phyloP scores from a whole-genome alignment of 2,329 filamentous ascomycete genomes.

The Alternaria viburni region DNA sequence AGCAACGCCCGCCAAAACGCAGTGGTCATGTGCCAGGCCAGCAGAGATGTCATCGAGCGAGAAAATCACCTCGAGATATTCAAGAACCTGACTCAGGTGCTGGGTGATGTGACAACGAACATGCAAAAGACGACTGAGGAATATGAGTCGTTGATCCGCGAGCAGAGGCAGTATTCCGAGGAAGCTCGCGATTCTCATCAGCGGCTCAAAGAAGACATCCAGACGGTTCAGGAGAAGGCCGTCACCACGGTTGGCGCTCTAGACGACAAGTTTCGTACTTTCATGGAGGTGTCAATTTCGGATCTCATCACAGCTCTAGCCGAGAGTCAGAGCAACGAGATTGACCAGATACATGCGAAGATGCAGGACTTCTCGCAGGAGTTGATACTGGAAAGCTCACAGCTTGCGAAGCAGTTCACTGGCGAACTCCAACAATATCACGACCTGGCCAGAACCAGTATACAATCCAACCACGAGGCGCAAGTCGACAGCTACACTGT shows the following conservation, averaged over 20 bases:
- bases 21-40: slow-evolving; percentile 66
- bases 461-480: slow-evolving; percentile 24
- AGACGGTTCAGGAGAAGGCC: slow-evolving; percentile 27
- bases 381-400: slow-evolving; percentile 24
- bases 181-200: slow-evolving; percentile 28
- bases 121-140: slow-evolving; percentile 32
- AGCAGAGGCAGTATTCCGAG: slow-evolving; percentile 33
- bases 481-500: slow-evolving; percentile 24
- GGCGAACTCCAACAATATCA: slow-evolving; percentile 24
- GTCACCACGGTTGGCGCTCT: slow-evolving; percentile 22
- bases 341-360: slow-evolving; percentile 17
- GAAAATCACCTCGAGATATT: slow-evolving; percentile 49
- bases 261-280: slow-evolving; percentile 26
- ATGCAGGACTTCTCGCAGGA: slow-evolving; percentile 31
- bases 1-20: slow-evolving; percentile 68
- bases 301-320: slow-evolving; percentile 25
- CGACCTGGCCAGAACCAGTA: slow-evolving; percentile 14
- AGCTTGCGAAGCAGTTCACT: slow-evolving; percentile 19
- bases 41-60: slow-evolving; percentile 64
- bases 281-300: slow-evolving; percentile 27
- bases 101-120: slow-evolving; percentile 27
- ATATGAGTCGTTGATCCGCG: slow-evolving; percentile 27
- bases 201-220: slow-evolving; percentile 21
- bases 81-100: slow-evolving; percentile 40
- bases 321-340: slow-evolving; percentile 21